Percentiles rank a stretch among this genome's conserved stretches.
phyloP scores from a whole-genome alignment of 495 filamentous ascomycete genomes.

The Stereocaulon alpinum region DNA sequence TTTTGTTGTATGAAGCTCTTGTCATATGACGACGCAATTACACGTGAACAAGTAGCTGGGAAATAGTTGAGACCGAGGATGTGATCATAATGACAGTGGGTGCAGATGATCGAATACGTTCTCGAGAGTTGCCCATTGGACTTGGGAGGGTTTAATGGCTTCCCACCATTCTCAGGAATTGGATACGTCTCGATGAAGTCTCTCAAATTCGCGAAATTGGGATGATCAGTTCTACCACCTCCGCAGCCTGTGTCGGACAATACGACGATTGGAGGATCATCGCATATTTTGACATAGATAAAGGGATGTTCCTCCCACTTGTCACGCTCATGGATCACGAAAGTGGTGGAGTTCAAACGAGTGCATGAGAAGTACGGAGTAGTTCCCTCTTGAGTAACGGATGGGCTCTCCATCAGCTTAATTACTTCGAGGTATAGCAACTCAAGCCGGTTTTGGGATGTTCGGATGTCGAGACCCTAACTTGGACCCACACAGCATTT shows the following conservation, averaged over 20 bases:
- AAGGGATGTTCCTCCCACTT: conserved; percentile 30
- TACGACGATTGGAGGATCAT: conserved; percentile 24
- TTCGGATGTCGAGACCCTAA: too few relatives aligned
- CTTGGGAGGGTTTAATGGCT: conserved; percentile 25
- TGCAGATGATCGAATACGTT: conserved; percentile 30
- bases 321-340: conserved; percentile 31
- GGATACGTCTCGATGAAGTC: conserved; percentile 30
- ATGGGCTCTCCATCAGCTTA: not conserved
- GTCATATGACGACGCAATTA: conserved; percentile 28
- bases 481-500: too few relatives aligned
- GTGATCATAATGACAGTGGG: conserved; percentile 36
- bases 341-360: conserved; percentile 29
- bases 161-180: conserved; percentile 24
- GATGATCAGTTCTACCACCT: conserved; percentile 13
- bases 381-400: not conserved
- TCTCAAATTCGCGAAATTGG: conserved; percentile 21
- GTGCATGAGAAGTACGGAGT: conserved; percentile 24
- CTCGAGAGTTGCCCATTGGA: conserved; percentile 12
- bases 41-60: conserved; percentile 20
- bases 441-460: too few relatives aligned
- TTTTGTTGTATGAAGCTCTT: conserved; percentile 27
- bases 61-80: conserved; percentile 30
- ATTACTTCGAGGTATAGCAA: too few relatives aligned
- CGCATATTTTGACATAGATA: conserved; percentile 32
- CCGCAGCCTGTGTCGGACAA: conserved; percentile 32